Base-by-base conservation (phyloP, 441 rosid species). In the Dalechampia spathulata region DNA sequence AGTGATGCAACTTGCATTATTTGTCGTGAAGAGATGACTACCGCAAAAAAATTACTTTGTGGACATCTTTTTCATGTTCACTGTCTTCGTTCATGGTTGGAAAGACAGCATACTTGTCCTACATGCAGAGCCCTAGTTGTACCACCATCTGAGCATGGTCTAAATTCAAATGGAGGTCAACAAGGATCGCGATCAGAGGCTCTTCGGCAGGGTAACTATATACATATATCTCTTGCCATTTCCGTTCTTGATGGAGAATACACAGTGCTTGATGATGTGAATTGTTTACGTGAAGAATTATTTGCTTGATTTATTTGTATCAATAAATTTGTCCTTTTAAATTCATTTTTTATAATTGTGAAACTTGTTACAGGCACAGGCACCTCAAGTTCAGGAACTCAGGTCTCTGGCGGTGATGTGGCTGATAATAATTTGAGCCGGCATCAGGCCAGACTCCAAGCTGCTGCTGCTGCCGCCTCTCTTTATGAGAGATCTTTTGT, bases 61-160 rank as follows among this genome's bases (percentile, higher is more conserved):
- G 97, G 99, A 39, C 99, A 90, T 79, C 83, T 93, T 65, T 93
- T 93, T 53, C 99, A 90, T 67, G 95, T 93, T 38, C 97, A 93
- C 65, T 92, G 98, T 72, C 97, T 93, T 5, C 96, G 96, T 17
- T 93, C 97, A 30, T 93, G 99, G 99, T 77, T 93, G 62, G 99
- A 89, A 77, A 68, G 99, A 30, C 99, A 93, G 39, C 90, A 89
- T 76, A 93, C 99, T 0, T 93, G 99, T 52, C 99, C 99, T 39
- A 93, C 96, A 16, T 93, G 97, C 71, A 82, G 97, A 68, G 99
- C 99, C 47, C 81, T 75, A 20, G 97, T 92, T 72, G 90, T 87
- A 47, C 97, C 96, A 28, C 69, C 45, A 41, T 3, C 97, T 68
- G 97, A 85, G 63, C 82, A 62, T 67, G 76, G 78, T 55, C 59